Evolutionary conservation across 208 protist genomes (phyloP), one percentile per base, ranked within the genome.

Genomic region (Trypanosomatidae sp.): DNA sequence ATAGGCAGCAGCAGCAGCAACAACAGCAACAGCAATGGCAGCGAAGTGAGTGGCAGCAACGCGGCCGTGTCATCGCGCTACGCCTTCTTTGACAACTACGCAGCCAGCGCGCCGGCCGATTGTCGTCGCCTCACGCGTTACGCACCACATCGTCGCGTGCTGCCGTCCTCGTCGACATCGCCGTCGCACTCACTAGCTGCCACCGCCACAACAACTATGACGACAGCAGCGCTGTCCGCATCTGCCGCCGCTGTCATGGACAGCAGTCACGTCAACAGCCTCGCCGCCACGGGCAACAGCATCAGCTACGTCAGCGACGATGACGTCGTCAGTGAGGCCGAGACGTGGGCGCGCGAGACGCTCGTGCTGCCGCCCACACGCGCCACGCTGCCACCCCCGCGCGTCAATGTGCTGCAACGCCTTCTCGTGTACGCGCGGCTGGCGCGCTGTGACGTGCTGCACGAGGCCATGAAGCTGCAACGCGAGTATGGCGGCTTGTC

Each of bases 341-440:
- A 89, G 37, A 57, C 55, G 8, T 93, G 79, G 77, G 61, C 61
- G n/a, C 50, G 61, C 33, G 69, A 84, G 45, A 52, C 58, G 43
- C 48, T 86, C 3, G 52, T 71, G 15, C 42, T 88, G 18, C 80
- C 77, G 6, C 50, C 66, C 1, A 33, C 27, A n/a, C 56, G 74
- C 6, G 52, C 58, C 20, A 66, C 53, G 6, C 28, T 69, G 43
- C 68, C 59, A 7, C 47, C 32, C 5, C 62, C 59, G 16, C 77
- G 77, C 47, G 53, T 90, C 48, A 86, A 88, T 53, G 38, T 67
- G 1, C 58, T 79, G 11, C 66, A 66, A 19, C 75, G 80, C 1
- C 49, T 88, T n/a, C 51, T 70, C 19, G 66, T 84, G 45, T 88
- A 74, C 48, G 56, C 81, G 30, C 40, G 23, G 13, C 32, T 81